Conservation (phyloP, 2,329 filamentous ascomycete genomes). For the Penicillium sumatraense region DNA sequence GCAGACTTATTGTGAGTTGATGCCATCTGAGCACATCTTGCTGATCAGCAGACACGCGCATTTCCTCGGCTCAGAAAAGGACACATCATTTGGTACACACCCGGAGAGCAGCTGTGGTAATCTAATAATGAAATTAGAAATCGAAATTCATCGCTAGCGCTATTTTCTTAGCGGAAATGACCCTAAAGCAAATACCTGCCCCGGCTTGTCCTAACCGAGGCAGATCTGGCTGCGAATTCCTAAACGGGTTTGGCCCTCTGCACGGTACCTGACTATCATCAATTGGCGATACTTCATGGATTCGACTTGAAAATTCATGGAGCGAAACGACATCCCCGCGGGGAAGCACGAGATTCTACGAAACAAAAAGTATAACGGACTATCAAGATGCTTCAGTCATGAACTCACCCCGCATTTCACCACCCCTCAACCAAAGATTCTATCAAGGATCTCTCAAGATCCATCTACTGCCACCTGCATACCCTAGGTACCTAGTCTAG, state of each 20-base stretch:
- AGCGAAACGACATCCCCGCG: too few species aligned
- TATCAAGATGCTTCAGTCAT: conserved; percentile 3
- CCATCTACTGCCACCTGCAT: too few species aligned
- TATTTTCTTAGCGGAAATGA: background rate
- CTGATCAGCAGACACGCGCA: background rate
- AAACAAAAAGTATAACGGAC: background rate
- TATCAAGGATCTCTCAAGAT: too few species aligned
- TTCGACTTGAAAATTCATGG: background rate
- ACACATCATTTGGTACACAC: background rate
- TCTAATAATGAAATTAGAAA: background rate
- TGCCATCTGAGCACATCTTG: background rate
- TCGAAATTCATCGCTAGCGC: background rate
- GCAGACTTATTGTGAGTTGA: background rate
- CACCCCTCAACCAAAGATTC: background rate
- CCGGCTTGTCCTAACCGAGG: background rate
- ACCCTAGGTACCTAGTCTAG: too few species aligned
- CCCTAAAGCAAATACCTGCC: background rate
- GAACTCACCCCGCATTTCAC: conserved; percentile 14
- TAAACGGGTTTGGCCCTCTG: conserved; percentile 9
- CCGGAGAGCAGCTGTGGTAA: background rate
- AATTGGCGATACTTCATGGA: background rate
- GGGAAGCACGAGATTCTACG: background rate
- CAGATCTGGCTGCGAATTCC: conserved; percentile 12
- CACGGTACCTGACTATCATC: conserved; percentile 19
- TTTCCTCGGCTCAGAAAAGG: background rate